Conservation (phyloP, 2,329 filamentous ascomycete genomes). For the Aspergillus caelatus region DNA sequence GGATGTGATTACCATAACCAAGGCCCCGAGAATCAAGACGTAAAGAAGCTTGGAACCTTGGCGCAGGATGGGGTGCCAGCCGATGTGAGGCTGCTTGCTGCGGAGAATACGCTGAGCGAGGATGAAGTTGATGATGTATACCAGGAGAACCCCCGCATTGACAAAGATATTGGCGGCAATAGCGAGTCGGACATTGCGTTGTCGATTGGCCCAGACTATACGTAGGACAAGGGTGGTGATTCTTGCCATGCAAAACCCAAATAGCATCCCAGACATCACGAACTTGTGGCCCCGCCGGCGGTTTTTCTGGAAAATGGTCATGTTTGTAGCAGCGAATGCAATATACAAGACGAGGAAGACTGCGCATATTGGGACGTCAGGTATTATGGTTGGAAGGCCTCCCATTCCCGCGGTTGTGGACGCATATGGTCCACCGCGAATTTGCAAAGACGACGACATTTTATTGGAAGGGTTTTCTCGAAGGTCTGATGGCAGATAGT, state of each 20-base stretch:
- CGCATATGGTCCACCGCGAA: slow-evolving; percentile 33
- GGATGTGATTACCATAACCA: slow-evolving; percentile 68
- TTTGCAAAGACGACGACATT: not conserved
- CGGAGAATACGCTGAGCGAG: slow-evolving; percentile 76
- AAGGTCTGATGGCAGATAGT: no score
- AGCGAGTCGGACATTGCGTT: slow-evolving; percentile 49
- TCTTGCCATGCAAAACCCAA: slow-evolving; percentile 56
- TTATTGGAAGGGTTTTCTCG: no score
- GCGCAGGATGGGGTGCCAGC: slow-evolving; percentile 64
- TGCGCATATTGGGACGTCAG: slow-evolving; percentile 68
- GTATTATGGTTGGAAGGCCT: slow-evolving; percentile 55
- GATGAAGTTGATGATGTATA: slow-evolving; percentile 78
- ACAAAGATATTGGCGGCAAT: slow-evolving; percentile 70
- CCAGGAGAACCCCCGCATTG: slow-evolving; percentile 71
- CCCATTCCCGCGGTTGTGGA: slow-evolving; percentile 36
- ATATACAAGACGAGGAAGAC: slow-evolving; percentile 61
- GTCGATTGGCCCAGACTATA: slow-evolving; percentile 58
- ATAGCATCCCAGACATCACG: slow-evolving; percentile 47
- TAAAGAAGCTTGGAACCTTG: slow-evolving; percentile 62
- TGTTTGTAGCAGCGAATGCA: slow-evolving; percentile 44
- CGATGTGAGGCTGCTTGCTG: slow-evolving; percentile 69
- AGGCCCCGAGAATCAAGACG: slow-evolving; percentile 58
- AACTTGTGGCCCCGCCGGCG: slow-evolving; percentile 50
- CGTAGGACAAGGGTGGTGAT: slow-evolving; percentile 52
- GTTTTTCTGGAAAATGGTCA: slow-evolving; percentile 51